A percentile compares a stretch with the other conserved stretches of the same genome.
Evolutionary conservation across 257 asterid species (phyloP).

Genomic region (Scutellaria minor): DNA sequence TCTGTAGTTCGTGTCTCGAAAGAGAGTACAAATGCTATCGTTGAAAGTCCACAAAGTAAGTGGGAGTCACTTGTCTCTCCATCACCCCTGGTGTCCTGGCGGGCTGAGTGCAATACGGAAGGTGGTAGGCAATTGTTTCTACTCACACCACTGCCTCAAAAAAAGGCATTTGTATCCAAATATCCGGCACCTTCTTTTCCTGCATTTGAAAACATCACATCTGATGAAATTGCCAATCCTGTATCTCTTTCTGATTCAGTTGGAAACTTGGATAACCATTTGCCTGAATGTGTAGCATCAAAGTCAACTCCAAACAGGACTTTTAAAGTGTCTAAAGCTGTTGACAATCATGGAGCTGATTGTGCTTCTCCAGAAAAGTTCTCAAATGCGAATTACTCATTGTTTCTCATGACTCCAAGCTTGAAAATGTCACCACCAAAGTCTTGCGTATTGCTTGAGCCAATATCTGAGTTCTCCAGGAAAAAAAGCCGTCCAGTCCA

Average conservation of each 20-base stretch:
- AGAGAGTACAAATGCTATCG: constrained; percentile 33
- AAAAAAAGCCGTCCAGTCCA: constrained; percentile 48
- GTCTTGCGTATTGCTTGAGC: constrained; percentile 85
- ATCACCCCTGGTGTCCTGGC: constrained; percentile 95
- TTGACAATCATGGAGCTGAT: constrained; percentile 32
- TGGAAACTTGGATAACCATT: constrained; percentile 36
- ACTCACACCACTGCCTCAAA: constrained; percentile 83
- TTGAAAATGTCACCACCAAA: constrained; percentile 85
- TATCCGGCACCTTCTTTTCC: constrained; percentile 40
- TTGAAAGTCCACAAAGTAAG: constrained; percentile 68
- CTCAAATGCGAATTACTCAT: constrained; percentile 43
- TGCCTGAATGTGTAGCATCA: constrained; percentile 36
- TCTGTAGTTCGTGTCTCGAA: constrained; percentile 31
- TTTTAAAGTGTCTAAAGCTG: constrained; percentile 37
- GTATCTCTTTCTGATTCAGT: constrained; percentile 33
- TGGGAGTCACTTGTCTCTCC: constrained; percentile 82
- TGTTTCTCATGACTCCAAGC: constrained; percentile 74
- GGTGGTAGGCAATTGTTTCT: constrained; percentile 79
- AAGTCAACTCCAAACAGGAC: constrained; percentile 41
- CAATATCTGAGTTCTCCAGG: constrained; percentile 53
- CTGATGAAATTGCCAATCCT: constrained; percentile 33
- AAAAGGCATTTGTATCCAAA: constrained; percentile 48
- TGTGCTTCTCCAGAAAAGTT: constrained; percentile 51
- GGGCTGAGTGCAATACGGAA: constrained; percentile 68
- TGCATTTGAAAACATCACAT: constrained; percentile 34